A percentile compares a stretch with the other conserved stretches of the same genome.
Conservation (phyloP, 2,329 filamentous ascomycete genomes). For the Fusarium sterilihyphosum region DNA sequence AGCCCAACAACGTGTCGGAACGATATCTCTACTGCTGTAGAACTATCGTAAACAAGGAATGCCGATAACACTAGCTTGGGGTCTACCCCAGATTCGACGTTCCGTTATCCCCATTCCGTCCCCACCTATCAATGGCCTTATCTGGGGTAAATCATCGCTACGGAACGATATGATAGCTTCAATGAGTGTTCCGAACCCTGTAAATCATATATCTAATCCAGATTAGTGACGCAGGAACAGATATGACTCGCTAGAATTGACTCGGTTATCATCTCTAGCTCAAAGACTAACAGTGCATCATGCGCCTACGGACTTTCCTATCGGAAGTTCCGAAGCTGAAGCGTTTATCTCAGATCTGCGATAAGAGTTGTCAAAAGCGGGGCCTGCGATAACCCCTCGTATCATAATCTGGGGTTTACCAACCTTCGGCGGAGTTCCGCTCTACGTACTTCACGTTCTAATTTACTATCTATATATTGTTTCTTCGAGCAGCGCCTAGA, state of each 20-base stretch:
- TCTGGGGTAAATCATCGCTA: neutral
- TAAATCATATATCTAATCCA: neutral
- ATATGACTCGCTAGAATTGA: neutral
- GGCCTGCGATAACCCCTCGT: neutral
- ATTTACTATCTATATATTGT: slow-evolving; percentile 5
- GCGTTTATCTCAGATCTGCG: neutral
- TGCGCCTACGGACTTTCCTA: slow-evolving; percentile 14
- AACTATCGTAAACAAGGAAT: neutral
- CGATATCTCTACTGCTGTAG: neutral
- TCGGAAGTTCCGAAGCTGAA: slow-evolving; percentile 19
- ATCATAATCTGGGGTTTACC: neutral
- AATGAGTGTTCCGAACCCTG: neutral
- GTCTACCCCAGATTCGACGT: slow-evolving; percentile 22
- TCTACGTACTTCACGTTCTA: neutral
- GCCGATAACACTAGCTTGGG: slow-evolving; percentile 4
- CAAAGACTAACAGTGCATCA: neutral
- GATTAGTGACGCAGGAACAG: neutral
- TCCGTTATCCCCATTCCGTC: slow-evolving; percentile 13
- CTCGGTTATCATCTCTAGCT: neutral
- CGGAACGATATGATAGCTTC: neutral
- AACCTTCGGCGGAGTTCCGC: neutral
- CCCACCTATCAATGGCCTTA: neutral
- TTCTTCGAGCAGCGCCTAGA: neutral
- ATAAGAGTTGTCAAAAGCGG: neutral
- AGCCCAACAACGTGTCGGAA: neutral